Evolutionary conservation across 164 flowering plant genomes (phyloP), one percentile per base, ranked within the genome.

Genomic region (Piper betle): DNA sequence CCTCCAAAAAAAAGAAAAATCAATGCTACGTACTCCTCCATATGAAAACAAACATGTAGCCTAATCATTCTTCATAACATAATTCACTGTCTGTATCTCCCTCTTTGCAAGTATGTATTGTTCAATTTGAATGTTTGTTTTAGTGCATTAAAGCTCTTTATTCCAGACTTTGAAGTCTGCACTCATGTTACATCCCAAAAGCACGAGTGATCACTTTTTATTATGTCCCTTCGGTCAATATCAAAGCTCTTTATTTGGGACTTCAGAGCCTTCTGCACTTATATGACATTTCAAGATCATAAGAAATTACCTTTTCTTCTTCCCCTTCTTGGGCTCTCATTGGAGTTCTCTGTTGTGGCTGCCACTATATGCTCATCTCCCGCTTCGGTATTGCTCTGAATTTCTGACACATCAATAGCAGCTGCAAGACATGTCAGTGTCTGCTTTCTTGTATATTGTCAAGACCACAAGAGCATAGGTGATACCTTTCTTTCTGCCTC

Each of bases 401-500:
- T 39, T 17, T 55, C 38, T 55, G 10, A 9, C 13, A 25, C 2
- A 4, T 2, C 33, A 33, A 17, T 33, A 9, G 6, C 58, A 5
- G 33, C 16, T 33, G 50, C 46, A 42, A 6, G 46, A 42, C 46
- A 42, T 42, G 25, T 9, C 6, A 54, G 6, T 37, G 38, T 15
- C 37, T 6, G 11, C 9, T 9, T 33, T 6, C 16, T 18, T 37
- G 37, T 20, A 12, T 55, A 18, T 56, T 41, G 11, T 4, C 19
- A 41, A 17, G 38, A 41, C 4, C 2, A 9, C 6, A 8, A 39
- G 5, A 13, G 16, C 15, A 10, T 37, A n/a, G 25, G 20, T 39
- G 16, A 13, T 64, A 86, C 91, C 88, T 82, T 79, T 84, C 69
- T 64, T 78, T 46, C 77, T 68, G 57, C 77, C 53, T 62, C 66